phyloP scores from a whole-genome alignment of 2,329 filamentous ascomycete genomes.

The Didymellaceae sp. region DNA sequence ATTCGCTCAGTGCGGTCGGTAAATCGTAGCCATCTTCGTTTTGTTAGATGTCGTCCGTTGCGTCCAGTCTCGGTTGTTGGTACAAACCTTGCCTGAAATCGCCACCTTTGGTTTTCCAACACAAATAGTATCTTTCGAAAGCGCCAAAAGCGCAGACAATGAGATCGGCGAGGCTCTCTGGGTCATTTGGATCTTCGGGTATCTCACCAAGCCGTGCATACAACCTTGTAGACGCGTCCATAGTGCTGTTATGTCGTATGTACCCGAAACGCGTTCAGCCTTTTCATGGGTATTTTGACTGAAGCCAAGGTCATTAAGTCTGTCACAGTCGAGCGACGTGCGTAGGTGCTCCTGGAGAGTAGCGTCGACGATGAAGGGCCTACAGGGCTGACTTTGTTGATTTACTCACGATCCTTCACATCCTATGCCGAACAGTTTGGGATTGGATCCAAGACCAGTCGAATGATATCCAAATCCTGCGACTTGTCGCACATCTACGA shows the following conservation, averaged over 20 bases:
- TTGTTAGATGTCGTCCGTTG: too few species aligned
- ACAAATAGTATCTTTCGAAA: conserved; percentile 51
- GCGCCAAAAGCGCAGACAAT: conserved; percentile 50
- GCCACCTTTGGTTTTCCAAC: conserved; percentile 47
- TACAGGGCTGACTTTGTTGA: too few species aligned
- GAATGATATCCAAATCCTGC: conserved; percentile 19
- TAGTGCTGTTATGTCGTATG: conserved; percentile 9
- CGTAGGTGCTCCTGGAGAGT: too few species aligned
- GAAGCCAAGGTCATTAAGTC: too few species aligned
- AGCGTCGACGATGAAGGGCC: too few species aligned
- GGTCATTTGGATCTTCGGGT: conserved; percentile 37
- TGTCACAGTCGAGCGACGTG: too few species aligned
- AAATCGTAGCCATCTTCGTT: conserved; percentile 45
- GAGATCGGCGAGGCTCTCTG: conserved; percentile 47
- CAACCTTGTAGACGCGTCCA: conserved; percentile 41
- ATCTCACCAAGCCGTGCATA: conserved; percentile 44
- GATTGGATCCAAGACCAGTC: conserved; percentile 3
- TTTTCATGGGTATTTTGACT: too few species aligned
- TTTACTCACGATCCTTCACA: too few species aligned
- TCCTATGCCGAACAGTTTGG: not conserved
- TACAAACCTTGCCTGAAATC: conserved; percentile 46
- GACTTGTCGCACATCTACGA: conserved; percentile 17
- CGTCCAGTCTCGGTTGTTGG: too few species aligned
- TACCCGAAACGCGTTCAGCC: too few species aligned
- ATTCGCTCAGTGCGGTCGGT: conserved; percentile 40